Evolutionary conservation across 2,329 filamentous ascomycete species (phyloP), one percentile per base, ranked within the genome.

Genomic region (Diaporthe sp.): DNA sequence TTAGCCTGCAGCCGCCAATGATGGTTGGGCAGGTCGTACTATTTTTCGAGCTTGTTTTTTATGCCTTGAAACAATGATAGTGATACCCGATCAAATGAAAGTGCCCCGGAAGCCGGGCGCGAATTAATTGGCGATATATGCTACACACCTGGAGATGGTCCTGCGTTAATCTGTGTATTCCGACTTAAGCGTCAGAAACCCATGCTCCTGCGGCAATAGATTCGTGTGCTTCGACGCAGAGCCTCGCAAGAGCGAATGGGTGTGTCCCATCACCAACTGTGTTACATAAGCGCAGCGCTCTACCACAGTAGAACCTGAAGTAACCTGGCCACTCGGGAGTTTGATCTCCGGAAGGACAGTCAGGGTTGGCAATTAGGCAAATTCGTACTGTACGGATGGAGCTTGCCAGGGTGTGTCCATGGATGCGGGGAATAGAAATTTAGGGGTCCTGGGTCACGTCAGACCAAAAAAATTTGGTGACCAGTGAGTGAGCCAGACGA

Each of bases 401-500:
- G 42, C 64, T 38, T 40, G n/a, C 64, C 47, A 68, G 64, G 64
- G 28, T 67, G 7, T 25, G 17, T 50, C 42, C 42, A 61, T 67
- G 61, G 60, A 28, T 54, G 33, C 47, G 64, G 64, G 47, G 35
- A 52, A 54, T 38, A 52, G 64, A 68, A 54, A 68, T 52, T 68
- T 54, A 68, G 47, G 64, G 64, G 64, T 68, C 64, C 64, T 54
- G 64, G 64, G 64, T 68, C 33, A 68, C 64, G 64, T 52, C 64
- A 68, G 64, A 40, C 47, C 64, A 64, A 64, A 52, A 45, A 45
- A 45, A 30, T 17, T n/a, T n/a, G 33, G n/a, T 28, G 33, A 28
- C 22, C 42, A 50, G 40, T 47, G 58, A 35, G 42, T 7, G 45
- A 68, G 47, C n/a, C 45, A 50, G 42, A 35, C 61, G 15, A 22